A percentile compares a stretch with the other conserved stretches of the same genome.
Conservation (phyloP, 495 filamentous ascomycete genomes). For the Ascodesmis nigricans region DNA sequence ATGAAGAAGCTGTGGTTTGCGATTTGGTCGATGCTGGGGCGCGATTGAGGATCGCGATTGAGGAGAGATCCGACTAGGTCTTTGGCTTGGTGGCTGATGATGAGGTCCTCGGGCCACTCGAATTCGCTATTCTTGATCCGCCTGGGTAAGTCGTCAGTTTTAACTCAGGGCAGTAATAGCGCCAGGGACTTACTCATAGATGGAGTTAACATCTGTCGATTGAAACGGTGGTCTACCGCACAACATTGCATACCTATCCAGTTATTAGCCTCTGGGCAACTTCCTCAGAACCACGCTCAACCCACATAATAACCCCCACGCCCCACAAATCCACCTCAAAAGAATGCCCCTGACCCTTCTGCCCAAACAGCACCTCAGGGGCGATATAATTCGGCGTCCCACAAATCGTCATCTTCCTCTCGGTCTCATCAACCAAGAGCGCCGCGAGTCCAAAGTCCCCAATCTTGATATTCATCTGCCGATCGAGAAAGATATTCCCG, state of each 20-base stretch:
- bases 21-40: slow-evolving; percentile 59
- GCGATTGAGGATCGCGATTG: slow-evolving; percentile 44
- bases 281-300: slow-evolving; percentile 1
- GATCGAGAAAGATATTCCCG: slow-evolving; percentile 91
- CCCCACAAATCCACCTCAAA: slow-evolving; percentile 88
- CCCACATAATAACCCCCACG: slow-evolving; percentile 82
- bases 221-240: slow-evolving; percentile 79
- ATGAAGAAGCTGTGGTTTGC: slow-evolving; percentile 68
- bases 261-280: neutral
- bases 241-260: slow-evolving; percentile 48
- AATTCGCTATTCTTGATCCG: slow-evolving; percentile 19
- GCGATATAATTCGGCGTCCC: slow-evolving; percentile 98
- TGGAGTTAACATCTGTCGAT: slow-evolving; percentile 64
- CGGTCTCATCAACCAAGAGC: slow-evolving; percentile 62
- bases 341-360: slow-evolving; percentile 19
- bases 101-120: slow-evolving; percentile 16
- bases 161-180: slow-evolving; percentile 8
- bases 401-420: slow-evolving; percentile 75
- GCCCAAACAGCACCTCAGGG: slow-evolving; percentile 45
- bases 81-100: slow-evolving; percentile 32
- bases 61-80: slow-evolving; percentile 55
- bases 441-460: slow-evolving; percentile 97
- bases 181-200: slow-evolving; percentile 32
- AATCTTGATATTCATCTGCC: slow-evolving; percentile 91
- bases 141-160: slow-evolving; percentile 14